A percentile compares a stretch with the other conserved stretches of the same genome.
phyloP scores from a whole-genome alignment of 1,284 basidiomycete genomes.

The Earliella scabrosa region DNA sequence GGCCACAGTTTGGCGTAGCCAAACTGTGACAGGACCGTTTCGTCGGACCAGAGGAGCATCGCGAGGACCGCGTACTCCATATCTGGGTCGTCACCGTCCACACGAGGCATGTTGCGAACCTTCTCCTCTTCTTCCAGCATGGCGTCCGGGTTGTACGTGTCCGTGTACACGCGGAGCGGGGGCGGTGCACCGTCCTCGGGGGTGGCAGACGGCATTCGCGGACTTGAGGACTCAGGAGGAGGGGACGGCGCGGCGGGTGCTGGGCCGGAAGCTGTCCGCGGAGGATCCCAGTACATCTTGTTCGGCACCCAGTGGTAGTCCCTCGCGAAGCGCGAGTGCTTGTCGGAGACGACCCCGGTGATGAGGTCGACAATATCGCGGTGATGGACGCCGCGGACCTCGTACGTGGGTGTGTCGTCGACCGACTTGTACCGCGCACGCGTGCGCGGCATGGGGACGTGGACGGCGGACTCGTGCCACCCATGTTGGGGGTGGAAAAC shows the following conservation, averaged over 20 bases:
- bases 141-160: slow-evolving; percentile 2
- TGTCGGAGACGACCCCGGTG: neutral
- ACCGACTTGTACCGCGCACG: slow-evolving; percentile 22
- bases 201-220: too few species aligned
- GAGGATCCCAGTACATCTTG: neutral
- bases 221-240: too few species aligned
- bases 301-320: neutral
- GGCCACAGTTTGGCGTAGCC: slow-evolving; percentile 42
- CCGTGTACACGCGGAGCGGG: neutral
- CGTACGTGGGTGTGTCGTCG: slow-evolving; percentile 25
- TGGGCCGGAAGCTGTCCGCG: too few species aligned
- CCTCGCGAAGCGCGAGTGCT: neutral
- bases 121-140: slow-evolving; percentile 17
- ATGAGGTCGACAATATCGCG: neutral
- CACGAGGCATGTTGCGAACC: slow-evolving; percentile 9
- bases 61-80: slow-evolving; percentile 19
- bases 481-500: slow-evolving; percentile 21
- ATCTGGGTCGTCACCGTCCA: slow-evolving; percentile 1
- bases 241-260: too few species aligned
- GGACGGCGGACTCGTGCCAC: slow-evolving; percentile 29
- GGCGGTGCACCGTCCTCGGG: too few species aligned
- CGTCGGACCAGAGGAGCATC: slow-evolving; percentile 23
- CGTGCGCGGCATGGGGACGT: slow-evolving; percentile 28
- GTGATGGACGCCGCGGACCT: slow-evolving; percentile 19
- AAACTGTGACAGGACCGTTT: slow-evolving; percentile 40